phyloP scores from a whole-genome alignment of 352 stramenopile species.

The Phytophthora parvispora region DNA sequence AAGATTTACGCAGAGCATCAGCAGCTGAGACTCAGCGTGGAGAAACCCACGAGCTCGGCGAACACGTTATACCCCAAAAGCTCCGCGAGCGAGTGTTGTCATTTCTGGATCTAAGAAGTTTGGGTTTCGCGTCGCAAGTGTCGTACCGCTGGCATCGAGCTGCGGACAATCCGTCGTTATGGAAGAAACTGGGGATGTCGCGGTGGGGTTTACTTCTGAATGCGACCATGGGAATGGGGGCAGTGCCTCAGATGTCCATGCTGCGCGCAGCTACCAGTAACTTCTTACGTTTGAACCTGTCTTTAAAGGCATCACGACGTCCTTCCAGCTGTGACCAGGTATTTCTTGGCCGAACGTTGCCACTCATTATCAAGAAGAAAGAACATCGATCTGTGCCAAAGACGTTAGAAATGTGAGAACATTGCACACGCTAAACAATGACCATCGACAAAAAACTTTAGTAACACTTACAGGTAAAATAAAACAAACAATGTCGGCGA shows the following conservation, averaged over 20 bases:
- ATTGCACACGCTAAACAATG: too few species aligned
- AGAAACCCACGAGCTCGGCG: neutral
- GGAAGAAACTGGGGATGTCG: constrained; percentile 73
- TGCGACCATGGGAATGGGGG: constrained; percentile 64
- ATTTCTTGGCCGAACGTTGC: constrained; percentile 12
- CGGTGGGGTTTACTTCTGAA: constrained; percentile 74
- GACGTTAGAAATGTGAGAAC: too few species aligned
- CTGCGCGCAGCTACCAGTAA: constrained; percentile 23
- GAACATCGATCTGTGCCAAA: neutral
- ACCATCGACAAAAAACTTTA: too few species aligned
- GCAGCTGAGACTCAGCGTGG: constrained; percentile 13
- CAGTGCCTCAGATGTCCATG: constrained; percentile 48
- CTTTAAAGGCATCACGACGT: constrained; percentile 10
- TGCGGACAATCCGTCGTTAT: constrained; percentile 68
- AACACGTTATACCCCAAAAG: constrained; percentile 47
- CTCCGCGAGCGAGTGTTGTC: constrained; percentile 68
- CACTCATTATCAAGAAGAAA: constrained; percentile 24
- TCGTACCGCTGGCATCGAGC: constrained; percentile 84
- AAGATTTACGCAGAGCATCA: constrained; percentile 50
- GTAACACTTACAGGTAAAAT: too few species aligned
- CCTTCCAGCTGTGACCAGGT: constrained; percentile 48
- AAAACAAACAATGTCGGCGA: too few species aligned
- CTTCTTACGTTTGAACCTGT: constrained; percentile 30
- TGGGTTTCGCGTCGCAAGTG: constrained; percentile 65
- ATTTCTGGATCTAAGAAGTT: constrained; percentile 76